Conservation (phyloP, 73 alveolate genomes). For the Durusdinium trenchii region DNA sequence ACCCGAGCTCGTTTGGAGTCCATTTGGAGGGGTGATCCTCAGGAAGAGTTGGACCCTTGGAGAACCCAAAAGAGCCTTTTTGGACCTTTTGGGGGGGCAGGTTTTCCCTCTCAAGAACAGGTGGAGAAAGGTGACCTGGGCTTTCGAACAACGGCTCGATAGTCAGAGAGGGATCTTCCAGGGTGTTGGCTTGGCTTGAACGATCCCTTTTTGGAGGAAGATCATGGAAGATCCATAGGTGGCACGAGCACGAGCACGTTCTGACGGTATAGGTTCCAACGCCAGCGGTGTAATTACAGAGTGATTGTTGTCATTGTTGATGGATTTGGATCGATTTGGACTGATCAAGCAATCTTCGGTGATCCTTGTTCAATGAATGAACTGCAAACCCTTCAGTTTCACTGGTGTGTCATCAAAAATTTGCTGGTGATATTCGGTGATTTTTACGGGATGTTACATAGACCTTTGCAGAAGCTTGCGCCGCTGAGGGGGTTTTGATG, state of each 20-base stretch:
- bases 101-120: too few relatives aligned
- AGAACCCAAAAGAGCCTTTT: too few relatives aligned
- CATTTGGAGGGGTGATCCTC: too few relatives aligned
- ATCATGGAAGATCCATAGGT: neutral
- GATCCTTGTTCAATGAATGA: neutral
- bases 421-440: neutral
- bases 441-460: neutral
- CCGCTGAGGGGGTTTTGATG: neutral
- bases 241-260: too few relatives aligned
- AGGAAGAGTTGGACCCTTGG: too few relatives aligned
- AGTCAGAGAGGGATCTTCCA: too few relatives aligned
- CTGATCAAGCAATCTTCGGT: neutral
- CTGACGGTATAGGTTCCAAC: too few relatives aligned
- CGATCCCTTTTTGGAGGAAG: neutral
- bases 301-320: neutral
- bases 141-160: too few relatives aligned
- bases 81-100: too few relatives aligned
- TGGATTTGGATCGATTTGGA: neutral
- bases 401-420: too few relatives aligned
- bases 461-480: neutral
- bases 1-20: too few relatives aligned
- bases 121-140: too few relatives aligned
- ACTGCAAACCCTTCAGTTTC: neutral
- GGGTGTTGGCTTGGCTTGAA: neutral
- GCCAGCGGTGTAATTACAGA: neutral